Conservation (phyloP, 2,329 filamentous ascomycete genomes). For the Fulvia fulva region DNA sequence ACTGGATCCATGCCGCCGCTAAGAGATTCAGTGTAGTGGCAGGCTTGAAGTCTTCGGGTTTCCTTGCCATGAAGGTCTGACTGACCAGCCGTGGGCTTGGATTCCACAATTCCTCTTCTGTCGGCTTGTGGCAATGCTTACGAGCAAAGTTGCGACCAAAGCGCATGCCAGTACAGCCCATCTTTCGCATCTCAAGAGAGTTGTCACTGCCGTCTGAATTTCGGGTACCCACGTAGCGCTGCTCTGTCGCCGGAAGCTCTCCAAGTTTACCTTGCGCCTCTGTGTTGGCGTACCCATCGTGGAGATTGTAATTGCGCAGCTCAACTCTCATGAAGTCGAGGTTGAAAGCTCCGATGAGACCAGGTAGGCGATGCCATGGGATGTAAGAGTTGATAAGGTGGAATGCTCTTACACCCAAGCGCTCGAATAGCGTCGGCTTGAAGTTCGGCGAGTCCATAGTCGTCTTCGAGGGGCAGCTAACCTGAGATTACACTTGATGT, state of each 20-base stretch:
- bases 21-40: conserved; percentile 46
- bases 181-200: conserved; percentile 38
- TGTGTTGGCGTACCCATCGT: conserved; percentile 41
- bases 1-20: conserved; percentile 48
- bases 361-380: conserved; percentile 44
- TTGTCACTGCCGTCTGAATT: conserved; percentile 47
- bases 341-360: conserved; percentile 41
- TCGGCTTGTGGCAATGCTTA: conserved; percentile 36
- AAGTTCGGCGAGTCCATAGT: too few relatives aligned
- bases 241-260: conserved; percentile 30
- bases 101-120: conserved; percentile 40
- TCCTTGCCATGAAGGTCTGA: conserved; percentile 40
- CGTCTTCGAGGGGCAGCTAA: too few relatives aligned
- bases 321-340: conserved; percentile 41
- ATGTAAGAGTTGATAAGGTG: conserved; percentile 39
- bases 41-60: conserved; percentile 39
- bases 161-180: conserved; percentile 46
- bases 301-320: conserved; percentile 43
- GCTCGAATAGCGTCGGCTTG: too few relatives aligned
- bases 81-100: conserved; percentile 45
- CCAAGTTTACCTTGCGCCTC: conserved; percentile 36
- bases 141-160: conserved; percentile 46
- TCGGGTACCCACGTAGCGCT: conserved; percentile 35
- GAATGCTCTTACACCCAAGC: conserved; percentile 22
- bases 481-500: too few relatives aligned